Percentiles rank a stretch among this genome's conserved stretches.
These are phyloP conservation scores for Quercus wislizeni DNA, from an alignment of 306 rosid genomes.

Conservation along the genomic window DNA sequence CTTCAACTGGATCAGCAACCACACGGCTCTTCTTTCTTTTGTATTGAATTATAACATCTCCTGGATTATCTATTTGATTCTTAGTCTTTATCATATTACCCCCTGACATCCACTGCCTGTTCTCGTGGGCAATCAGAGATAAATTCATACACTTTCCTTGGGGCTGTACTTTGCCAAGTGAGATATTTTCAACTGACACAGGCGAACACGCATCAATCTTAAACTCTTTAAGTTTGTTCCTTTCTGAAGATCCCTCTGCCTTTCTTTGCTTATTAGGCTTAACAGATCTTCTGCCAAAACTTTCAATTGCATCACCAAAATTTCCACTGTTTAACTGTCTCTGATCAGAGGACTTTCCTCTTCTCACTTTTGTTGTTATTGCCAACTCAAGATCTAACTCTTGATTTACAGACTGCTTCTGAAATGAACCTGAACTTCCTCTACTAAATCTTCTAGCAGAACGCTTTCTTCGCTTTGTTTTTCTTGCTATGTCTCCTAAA, in stretches of 20 bases:
- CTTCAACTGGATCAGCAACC: slow-evolving; percentile 23
- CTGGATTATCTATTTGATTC: slow-evolving; percentile 23
- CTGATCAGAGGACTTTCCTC: slow-evolving; percentile 26
- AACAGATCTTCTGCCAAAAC: slow-evolving; percentile 23
- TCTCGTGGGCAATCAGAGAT: slow-evolving; percentile 19
- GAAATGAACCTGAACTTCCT: slow-evolving; percentile 24
- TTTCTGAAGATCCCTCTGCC: not conserved
- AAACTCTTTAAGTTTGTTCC: not conserved
- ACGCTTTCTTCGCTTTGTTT: slow-evolving; percentile 33
- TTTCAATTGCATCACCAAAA: slow-evolving; percentile 14
- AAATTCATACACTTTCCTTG: slow-evolving; percentile 7
- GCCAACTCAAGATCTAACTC: slow-evolving; percentile 27
- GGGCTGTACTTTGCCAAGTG: slow-evolving; percentile 25
- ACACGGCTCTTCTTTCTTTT: slow-evolving; percentile 42
- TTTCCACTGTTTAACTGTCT: slow-evolving; percentile 15
- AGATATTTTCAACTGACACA: slow-evolving; percentile 8
- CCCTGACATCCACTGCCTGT: slow-evolving; percentile 12
- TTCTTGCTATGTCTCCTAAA: slow-evolving; percentile 19
- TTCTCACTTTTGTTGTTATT: slow-evolving; percentile 20
- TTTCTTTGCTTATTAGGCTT: slow-evolving; percentile 14
- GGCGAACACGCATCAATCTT: slow-evolving; percentile 12
- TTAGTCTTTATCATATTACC: slow-evolving; percentile 20
- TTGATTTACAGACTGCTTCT: slow-evolving; percentile 23
- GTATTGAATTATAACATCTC: slow-evolving; percentile 26
- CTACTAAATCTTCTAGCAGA: slow-evolving; percentile 38